Base-by-base conservation (phyloP, 352 stramenopile genomes). In the Halophytophthora batemanensis region DNA sequence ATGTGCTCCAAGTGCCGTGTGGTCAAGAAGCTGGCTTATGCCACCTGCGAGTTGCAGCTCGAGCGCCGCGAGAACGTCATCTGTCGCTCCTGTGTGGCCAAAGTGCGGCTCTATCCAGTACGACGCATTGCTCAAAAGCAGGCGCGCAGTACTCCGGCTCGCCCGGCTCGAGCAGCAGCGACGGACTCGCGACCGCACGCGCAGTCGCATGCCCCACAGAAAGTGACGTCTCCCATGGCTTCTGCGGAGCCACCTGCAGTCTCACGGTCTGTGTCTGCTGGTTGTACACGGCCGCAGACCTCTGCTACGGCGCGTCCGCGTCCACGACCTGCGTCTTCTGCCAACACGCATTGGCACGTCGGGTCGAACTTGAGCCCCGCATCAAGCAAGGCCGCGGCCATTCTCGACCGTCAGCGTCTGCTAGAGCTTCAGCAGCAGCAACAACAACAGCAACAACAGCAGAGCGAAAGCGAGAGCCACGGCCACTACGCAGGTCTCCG, bases 1-100 rank as follows among this genome's bases (percentile, higher is more conserved):
- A 67, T 74, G 50, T 77, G 67, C 51, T 62, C 67, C 39, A 69
- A 67, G 42, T 77, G 68, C 37, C 61, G 68, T 17, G 52, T 74
- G 12, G 57, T 45, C 19, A 66, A 67, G 60, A 77, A 64, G 34
- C 43, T 82, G 23, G 56, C 62, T 0, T 64, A 74, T 18, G 64
- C 56, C 21, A 66, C 63, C 7, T 45, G 43, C 21, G 54, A 77
- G 12, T 45, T 77, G 19, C 56, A 51, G 25, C 46, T 77, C 10
- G 41, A 74, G 21, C 53, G 53, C 8, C 55, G 57, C 11, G 63
- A 69, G 17, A 68, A 53, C n/a, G 17, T 56, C 31, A 54, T 77
- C 18, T 77, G 67, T 40, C 62, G 62, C 29, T 60, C 54, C 6
- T 74, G 67, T 10, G 46, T 73, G 28, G 50, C 64, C 2, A 59